Evolutionary conservation across 306 rosid genomes (phyloP).

Genomic region (Medicago truncatula): DNA sequence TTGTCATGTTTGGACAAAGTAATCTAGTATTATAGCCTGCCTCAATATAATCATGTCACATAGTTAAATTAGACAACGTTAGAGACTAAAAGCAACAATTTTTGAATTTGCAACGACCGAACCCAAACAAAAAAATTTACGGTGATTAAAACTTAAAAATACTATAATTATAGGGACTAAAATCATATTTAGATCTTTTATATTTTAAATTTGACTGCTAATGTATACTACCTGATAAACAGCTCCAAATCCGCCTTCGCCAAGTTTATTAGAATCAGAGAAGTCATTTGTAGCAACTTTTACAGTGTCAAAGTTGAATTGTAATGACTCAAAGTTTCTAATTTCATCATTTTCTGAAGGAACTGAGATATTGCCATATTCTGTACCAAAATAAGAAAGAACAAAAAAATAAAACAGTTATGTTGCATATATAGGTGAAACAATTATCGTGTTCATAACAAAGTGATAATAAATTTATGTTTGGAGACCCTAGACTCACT

Average conservation of each 20-base stretch:
- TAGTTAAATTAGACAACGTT: too few relatives aligned
- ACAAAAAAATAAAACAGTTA: too few relatives aligned
- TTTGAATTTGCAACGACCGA: too few relatives aligned
- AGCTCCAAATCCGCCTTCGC: conserved; percentile 12
- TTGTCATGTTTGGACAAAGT: too few relatives aligned
- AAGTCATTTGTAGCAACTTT: conserved; percentile 17
- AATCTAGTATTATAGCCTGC: too few relatives aligned
- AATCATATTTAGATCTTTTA: too few relatives aligned
- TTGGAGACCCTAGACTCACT: background rate
- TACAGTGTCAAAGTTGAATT: background rate
- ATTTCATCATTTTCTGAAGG: background rate
- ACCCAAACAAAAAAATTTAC: too few relatives aligned
- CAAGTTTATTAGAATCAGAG: conserved; percentile 1
- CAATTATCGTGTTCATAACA: background rate
- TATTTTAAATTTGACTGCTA: too few relatives aligned
- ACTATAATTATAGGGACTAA: too few relatives aligned
- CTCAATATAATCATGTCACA: too few relatives aligned
- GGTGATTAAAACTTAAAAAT: too few relatives aligned
- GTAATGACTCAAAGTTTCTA: background rate
- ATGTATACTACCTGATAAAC: conserved; percentile 1
- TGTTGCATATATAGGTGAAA: background rate
- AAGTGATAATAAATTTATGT: background rate
- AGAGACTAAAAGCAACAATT: too few relatives aligned
- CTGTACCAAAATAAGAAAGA: background rate
- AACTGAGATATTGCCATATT: background rate